Evolutionary conservation across 1,139 yeast genomes (phyloP), one percentile per base, ranked within the genome.

Genomic region (Geotrichum reessii): DNA sequence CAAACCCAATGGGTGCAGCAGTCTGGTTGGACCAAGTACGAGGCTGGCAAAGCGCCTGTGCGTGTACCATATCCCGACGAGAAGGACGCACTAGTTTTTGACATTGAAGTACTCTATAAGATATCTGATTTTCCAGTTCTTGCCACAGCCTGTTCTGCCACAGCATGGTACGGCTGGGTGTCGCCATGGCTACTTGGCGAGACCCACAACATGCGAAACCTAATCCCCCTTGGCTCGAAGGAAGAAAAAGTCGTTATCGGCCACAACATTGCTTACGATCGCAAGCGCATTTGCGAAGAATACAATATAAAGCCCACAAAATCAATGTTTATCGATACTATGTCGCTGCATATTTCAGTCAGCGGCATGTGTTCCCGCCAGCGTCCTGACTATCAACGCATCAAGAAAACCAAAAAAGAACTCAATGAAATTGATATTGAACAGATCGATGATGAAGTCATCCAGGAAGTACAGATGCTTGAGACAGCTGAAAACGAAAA

Each of bases 121-220:
- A 71, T 82, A 1, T 82, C 95, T 0, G 81, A 81, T 8, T 91
- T 83, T 69, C 85, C 98, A 0, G 84, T 88, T 0, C 70, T 95
- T 72, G 97, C 97, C 1, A 83, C 90, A 0, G 96, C 97, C 8
- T 86, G 81, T 0, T 83, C 97, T 0, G 70, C 78, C 0, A 75
- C 79, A 21, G 96, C 97, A 0, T 91, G 98, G 97, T 95, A 92
- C 69, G 85, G 86, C 0, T 95, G 99, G 99, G 85, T 90, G 1
- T 90, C 97, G 0, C 99, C 99, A 0, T 83, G 81, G 70, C 72
- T 93, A 19, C 77, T 85, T 1, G 82, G 80, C 0, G 84, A 81
- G 63, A 78, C 85, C 50, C 79, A 75, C 1, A 59, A 64, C 17
- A 66, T 76, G 66, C 76, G 82, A 48, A 96, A 91, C 66, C 74